Percentiles rank a stretch among this genome's conserved stretches.
These are phyloP conservation scores for Lolium perenne DNA, from an alignment of 176 grass and related monocot species.

Conservation along the genomic window DNA sequence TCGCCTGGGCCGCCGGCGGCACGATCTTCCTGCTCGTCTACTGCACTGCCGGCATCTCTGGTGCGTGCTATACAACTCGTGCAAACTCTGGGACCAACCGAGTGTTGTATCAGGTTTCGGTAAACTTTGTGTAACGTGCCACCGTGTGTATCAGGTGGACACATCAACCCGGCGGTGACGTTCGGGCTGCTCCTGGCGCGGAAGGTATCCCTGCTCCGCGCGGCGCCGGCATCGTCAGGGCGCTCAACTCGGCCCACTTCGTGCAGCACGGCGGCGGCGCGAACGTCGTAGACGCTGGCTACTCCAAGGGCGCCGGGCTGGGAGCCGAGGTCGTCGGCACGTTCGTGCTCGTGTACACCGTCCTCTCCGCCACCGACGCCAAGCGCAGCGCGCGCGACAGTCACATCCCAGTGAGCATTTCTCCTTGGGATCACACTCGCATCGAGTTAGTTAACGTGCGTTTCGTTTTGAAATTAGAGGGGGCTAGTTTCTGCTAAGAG, in stretches of 20 bases:
- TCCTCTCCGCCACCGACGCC: slow-evolving; percentile 59
- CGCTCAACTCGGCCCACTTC: slow-evolving; percentile 35
- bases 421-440: background rate
- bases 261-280: slow-evolving; percentile 38
- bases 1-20: slow-evolving; percentile 92
- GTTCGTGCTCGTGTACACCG: slow-evolving; percentile 59
- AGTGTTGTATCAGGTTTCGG: too few species aligned
- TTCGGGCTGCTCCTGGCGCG: slow-evolving; percentile 52
- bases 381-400: slow-evolving; percentile 58
- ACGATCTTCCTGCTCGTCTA: slow-evolving; percentile 98
- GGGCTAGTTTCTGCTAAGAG: background rate
- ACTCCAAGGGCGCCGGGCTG: slow-evolving; percentile 43
- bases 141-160: slow-evolving; percentile 38
- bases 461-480: background rate
- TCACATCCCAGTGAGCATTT: slow-evolving; percentile 46
- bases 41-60: slow-evolving; percentile 92
- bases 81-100: too few species aligned
- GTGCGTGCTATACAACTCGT: too few species aligned
- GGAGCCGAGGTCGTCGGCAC: slow-evolving; percentile 57
- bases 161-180: slow-evolving; percentile 65
- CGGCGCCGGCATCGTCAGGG: slow-evolving; percentile 54
- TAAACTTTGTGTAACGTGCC: background rate
- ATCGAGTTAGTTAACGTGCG: background rate
- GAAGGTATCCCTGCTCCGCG: slow-evolving; percentile 50
- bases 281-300: slow-evolving; percentile 31